Percentiles rank a stretch among this genome's conserved stretches.
Evolutionary conservation across 768 basidiomycete genomes (phyloP).

Genomic region (Suillus weaverae): DNA sequence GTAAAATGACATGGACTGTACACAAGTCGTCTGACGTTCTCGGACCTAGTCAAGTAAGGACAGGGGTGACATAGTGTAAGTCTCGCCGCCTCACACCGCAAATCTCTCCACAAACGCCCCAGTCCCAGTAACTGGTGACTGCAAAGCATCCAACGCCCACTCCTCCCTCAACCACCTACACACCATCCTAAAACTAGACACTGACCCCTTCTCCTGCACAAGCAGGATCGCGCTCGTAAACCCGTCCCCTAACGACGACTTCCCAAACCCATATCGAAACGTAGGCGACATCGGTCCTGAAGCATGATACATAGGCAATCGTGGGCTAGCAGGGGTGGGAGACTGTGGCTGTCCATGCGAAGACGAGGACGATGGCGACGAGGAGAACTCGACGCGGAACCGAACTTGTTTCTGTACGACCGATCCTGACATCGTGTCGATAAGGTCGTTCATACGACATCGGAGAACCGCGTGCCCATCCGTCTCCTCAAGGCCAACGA

Average conservation of each 20-base stretch:
- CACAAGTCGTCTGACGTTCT: not conserved
- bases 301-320: constrained; percentile 26
- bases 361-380: constrained; percentile 10
- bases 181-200: constrained; percentile 79
- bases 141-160: constrained; percentile 52
- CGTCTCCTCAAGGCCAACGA: constrained; percentile 57
- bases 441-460: constrained; percentile 52
- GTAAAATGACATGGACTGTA: not conserved
- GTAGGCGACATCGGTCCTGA: constrained; percentile 26
- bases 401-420: constrained; percentile 69
- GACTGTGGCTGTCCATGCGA: constrained; percentile 23
- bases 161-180: constrained; percentile 71
- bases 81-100: constrained; percentile 18
- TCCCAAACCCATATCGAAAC: constrained; percentile 27
- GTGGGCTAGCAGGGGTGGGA: constrained; percentile 23
- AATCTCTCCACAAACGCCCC: constrained; percentile 44
- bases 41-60: not conserved
- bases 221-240: constrained; percentile 70
- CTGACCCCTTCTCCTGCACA: constrained; percentile 88
- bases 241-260: constrained; percentile 26
- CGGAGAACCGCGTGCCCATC: constrained; percentile 44
- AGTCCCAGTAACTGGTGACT: constrained; percentile 28
- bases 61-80: not conserved
- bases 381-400: constrained; percentile 79
- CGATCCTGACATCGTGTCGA: constrained; percentile 39